Percentiles rank a stretch among this genome's conserved stretches.
Conservation (phyloP, 257 asterid genomes). For the Datura wrightii region DNA sequence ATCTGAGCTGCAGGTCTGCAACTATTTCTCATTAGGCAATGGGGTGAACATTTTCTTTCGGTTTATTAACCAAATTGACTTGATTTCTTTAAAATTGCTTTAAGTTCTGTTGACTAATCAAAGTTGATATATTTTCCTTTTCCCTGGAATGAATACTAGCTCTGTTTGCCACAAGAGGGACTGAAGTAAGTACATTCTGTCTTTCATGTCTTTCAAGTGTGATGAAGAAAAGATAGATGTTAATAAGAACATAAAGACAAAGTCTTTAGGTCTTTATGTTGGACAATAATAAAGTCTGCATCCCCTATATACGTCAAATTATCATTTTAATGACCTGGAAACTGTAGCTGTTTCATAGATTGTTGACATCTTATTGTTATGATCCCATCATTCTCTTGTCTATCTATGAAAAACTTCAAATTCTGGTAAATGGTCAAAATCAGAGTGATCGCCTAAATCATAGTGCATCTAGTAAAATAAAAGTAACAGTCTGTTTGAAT, state of each 20-base stretch:
- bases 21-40: background rate
- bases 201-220: conserved; percentile 5
- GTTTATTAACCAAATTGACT: background rate
- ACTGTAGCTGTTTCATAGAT: conserved; percentile 9
- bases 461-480: background rate
- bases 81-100: background rate
- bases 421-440: conserved; percentile 18
- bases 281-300: background rate
- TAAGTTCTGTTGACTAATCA: conserved; percentile 1
- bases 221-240: background rate
- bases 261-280: background rate
- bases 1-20: conserved; percentile 1
- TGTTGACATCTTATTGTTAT: background rate
- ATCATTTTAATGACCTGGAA: background rate
- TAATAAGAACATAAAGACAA: background rate
- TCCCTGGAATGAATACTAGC: conserved; percentile 10
- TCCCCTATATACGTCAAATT: background rate
- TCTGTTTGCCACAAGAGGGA: conserved; percentile 2
- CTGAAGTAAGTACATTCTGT: background rate
- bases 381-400: background rate
- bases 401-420: background rate
- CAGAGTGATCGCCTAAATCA: background rate
- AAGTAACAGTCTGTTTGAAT: background rate
- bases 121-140: background rate
- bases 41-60: background rate